These are phyloP conservation scores for Fusarium sp. DNA, from an alignment of 2,329 filamentous ascomycete genomes.

Conservation along the genomic window DNA sequence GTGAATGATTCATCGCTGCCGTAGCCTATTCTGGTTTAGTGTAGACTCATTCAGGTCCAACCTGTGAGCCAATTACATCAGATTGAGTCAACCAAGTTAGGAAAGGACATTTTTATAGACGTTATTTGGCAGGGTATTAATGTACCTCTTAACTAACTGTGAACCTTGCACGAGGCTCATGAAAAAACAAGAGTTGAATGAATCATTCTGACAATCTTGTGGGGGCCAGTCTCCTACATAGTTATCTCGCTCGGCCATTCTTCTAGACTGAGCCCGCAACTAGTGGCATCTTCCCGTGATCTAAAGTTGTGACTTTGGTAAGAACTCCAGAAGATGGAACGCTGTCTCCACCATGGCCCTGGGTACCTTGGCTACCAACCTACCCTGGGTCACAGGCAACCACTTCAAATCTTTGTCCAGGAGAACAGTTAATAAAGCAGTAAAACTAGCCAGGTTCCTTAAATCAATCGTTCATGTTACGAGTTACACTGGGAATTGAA, in stretches of 20 bases:
- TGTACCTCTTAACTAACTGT: not conserved
- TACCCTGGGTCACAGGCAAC: not conserved
- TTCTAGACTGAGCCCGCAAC: too few relatives aligned
- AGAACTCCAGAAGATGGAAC: not conserved
- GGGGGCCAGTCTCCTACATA: not conserved
- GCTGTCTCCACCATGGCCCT: not conserved
- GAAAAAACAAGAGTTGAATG: not conserved
- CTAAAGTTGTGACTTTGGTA: not conserved
- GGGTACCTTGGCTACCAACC: not conserved
- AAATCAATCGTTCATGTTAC: not conserved
- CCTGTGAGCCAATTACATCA: not conserved
- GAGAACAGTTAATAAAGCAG: not conserved
- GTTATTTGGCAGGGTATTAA: not conserved
- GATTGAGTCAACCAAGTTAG: not conserved
- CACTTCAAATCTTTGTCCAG: not conserved
- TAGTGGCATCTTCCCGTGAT: not conserved
- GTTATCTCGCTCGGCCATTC: too few relatives aligned
- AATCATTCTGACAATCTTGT: not conserved
- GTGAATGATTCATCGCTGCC: conserved; percentile 10
- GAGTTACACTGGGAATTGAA: not conserved
- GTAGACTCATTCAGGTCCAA: not conserved
- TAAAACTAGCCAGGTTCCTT: not conserved
- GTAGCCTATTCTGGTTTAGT: not conserved
- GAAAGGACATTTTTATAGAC: not conserved
- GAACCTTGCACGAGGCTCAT: not conserved